Percentiles rank a stretch among this genome's conserved stretches.
Conservation (phyloP, 441 rosid species). For the Euphorbia schlechtendalii region DNA sequence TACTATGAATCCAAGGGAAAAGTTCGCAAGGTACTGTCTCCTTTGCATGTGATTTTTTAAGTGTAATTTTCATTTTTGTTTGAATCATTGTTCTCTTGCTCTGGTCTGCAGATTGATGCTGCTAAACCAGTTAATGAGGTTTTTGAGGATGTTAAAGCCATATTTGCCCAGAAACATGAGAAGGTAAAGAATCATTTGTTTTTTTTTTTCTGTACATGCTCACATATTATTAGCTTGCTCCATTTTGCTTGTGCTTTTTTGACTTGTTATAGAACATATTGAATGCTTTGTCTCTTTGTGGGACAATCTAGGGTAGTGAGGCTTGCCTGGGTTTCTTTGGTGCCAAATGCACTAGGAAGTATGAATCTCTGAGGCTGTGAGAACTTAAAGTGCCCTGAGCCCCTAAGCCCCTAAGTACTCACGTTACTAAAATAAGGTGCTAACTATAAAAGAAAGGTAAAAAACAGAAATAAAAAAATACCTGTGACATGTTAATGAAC, state of each 20-base stretch:
- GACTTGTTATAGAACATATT: not conserved
- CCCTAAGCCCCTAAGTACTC: not conserved
- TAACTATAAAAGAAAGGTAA: not conserved
- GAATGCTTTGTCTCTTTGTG: not conserved
- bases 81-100: slow-evolving; percentile 10
- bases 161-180: slow-evolving; percentile 46
- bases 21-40: slow-evolving; percentile 60
- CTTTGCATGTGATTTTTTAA: too few relatives aligned
- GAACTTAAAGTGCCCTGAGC: not conserved
- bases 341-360: not conserved
- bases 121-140: slow-evolving; percentile 67
- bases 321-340: slow-evolving; percentile 6
- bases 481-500: not conserved
- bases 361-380: not conserved
- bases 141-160: slow-evolving; percentile 55
- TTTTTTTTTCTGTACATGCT: slow-evolving; percentile 9
- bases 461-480: not conserved
- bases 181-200: slow-evolving; percentile 36
- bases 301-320: not conserved
- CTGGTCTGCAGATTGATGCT: slow-evolving; percentile 61
- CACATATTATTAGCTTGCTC: not conserved
- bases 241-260: not conserved
- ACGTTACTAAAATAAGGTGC: not conserved
- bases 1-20: slow-evolving; percentile 65
- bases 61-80: slow-evolving; percentile 5